Evolutionary conservation across 306 rosid species (phyloP), one percentile per base, ranked within the genome.

Genomic region (Pterocarpus macrocarpus): DNA sequence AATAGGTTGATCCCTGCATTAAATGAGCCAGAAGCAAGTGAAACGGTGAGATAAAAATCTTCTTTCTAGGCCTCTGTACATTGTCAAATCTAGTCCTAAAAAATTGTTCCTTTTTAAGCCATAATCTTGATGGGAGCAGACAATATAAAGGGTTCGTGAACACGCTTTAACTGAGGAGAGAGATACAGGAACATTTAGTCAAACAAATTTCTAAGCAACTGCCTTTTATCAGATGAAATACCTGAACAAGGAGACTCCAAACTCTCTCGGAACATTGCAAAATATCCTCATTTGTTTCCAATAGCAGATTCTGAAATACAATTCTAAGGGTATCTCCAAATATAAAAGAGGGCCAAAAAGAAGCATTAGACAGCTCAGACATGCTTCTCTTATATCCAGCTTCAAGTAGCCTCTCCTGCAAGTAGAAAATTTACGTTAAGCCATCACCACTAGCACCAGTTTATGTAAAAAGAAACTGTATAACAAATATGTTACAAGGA

Each of bases 231-330:
- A 44, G 63, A 84, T 57, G 22, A 73, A 78, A 69, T 81, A 95
- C 99, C 99, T 93, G 92, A 86, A 95, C 85, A 79, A 95, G 97
- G 49, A 95, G 97, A 88, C 92, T 86, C 99, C 99, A 95, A 73
- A 95, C 99, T 84, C 98, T 87, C 89, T 93, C 97, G 7, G 99
- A 95, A 85, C 92, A 94, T 71, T 83, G 89, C 91, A 95, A 89
- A 84, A 95, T 90, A 73, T 87, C 91, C 12, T 91, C 93, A 85
- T 95, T 93, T 68, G 99, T 90, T 87, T 95, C 99, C 85, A 95
- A 83, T 36, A 95, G 87, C 77, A 93, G 80, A 91, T 95, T 95
- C 88, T 95, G 99, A 79, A 93, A 95, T 69, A 95, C 99, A 81
- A 93, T 91, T 81, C 92, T 83, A 77, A 95, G 97, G 35, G 99